Conservation (phyloP, 2,329 filamentous ascomycete genomes). For the Aureobasidium musti region DNA sequence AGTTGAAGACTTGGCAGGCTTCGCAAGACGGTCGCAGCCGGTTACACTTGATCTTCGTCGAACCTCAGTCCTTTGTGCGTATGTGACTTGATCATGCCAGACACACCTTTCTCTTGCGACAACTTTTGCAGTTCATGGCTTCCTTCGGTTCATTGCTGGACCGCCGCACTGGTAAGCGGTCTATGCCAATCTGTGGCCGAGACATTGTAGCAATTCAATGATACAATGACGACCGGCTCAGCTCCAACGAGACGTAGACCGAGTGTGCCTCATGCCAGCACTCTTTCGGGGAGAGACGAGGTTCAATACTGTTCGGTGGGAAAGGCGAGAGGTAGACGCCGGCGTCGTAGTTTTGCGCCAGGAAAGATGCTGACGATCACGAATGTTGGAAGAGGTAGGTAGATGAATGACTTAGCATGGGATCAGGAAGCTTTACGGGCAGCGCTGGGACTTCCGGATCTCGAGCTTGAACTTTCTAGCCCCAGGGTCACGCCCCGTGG, state of each 20-base stretch:
- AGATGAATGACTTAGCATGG: conserved; percentile 4
- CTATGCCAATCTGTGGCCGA: conserved; percentile 77
- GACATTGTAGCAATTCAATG: conserved; percentile 56
- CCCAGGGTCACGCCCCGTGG: conserved; percentile 26
- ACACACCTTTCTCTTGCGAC: conserved; percentile 82
- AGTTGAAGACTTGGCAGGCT: conserved; percentile 86
- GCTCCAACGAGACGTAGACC: conserved; percentile 12
- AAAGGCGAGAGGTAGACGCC: background rate
- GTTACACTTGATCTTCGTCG: conserved; percentile 84
- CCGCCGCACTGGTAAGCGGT: conserved; percentile 71
- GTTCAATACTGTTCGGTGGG: background rate
- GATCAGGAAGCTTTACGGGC: conserved; percentile 3
- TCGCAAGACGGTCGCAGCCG: conserved; percentile 80
- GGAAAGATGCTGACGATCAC: background rate
- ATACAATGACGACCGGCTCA: conserved; percentile 24
- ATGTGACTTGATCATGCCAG: conserved; percentile 3
- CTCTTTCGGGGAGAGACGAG: conserved; percentile 4
- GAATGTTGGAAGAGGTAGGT: conserved; percentile 17
- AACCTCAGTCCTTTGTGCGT: conserved; percentile 24
- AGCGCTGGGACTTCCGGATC: conserved; percentile 21
- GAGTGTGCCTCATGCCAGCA: conserved; percentile 23
- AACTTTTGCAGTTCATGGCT: conserved; percentile 95
- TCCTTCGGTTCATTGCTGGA: conserved; percentile 76
- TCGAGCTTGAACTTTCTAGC: conserved; percentile 25
- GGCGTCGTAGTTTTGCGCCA: background rate